Evolutionary conservation across 2,329 filamentous ascomycete species (phyloP).

Genomic region (Metarhizium brunneum): DNA sequence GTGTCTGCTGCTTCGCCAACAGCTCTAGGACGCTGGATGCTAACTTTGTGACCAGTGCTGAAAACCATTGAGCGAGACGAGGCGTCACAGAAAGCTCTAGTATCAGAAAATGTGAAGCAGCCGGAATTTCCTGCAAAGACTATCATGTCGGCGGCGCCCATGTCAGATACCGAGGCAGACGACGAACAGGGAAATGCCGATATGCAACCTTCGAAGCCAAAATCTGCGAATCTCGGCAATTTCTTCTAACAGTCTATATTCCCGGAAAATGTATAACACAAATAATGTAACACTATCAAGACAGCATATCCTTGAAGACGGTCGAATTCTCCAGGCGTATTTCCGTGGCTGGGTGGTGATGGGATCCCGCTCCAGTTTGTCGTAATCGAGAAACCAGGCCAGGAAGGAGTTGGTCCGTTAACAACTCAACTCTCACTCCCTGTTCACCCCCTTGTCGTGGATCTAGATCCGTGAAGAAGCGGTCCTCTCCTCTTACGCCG

Average conservation of each 20-base stretch:
- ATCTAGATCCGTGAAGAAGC: slow-evolving; percentile 53
- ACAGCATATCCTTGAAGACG: slow-evolving; percentile 52
- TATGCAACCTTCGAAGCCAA: slow-evolving; percentile 15
- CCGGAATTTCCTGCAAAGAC: slow-evolving; percentile 5
- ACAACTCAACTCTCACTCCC: slow-evolving; percentile 47
- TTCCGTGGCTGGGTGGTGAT: not conserved
- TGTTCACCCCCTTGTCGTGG: slow-evolving; percentile 38
- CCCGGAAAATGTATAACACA: slow-evolving; percentile 3
- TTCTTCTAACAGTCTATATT: slow-evolving; percentile 36
- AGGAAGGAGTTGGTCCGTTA: slow-evolving; percentile 49
- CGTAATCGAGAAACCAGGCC: slow-evolving; percentile 43
- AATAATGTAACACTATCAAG: slow-evolving; percentile 27
- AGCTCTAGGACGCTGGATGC: not conserved
- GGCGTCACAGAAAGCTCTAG: slow-evolving; percentile 14
- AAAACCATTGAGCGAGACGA: slow-evolving; percentile 59
- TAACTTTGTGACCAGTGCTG: slow-evolving; percentile 38
- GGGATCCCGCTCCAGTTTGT: slow-evolving; percentile 8
- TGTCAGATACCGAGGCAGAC: slow-evolving; percentile 5
- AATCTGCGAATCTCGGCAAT: slow-evolving; percentile 28
- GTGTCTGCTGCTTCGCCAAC: slow-evolving; percentile 11
- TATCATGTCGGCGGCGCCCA: slow-evolving; percentile 1
- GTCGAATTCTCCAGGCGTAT: slow-evolving; percentile 1
- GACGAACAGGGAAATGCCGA: slow-evolving; percentile 8
- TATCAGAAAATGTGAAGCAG: not conserved
- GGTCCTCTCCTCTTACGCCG: slow-evolving; percentile 72